These are phyloP conservation scores for Scheffersomyces titani DNA, from an alignment of 1,139 yeast genomes.

Conservation along the genomic window DNA sequence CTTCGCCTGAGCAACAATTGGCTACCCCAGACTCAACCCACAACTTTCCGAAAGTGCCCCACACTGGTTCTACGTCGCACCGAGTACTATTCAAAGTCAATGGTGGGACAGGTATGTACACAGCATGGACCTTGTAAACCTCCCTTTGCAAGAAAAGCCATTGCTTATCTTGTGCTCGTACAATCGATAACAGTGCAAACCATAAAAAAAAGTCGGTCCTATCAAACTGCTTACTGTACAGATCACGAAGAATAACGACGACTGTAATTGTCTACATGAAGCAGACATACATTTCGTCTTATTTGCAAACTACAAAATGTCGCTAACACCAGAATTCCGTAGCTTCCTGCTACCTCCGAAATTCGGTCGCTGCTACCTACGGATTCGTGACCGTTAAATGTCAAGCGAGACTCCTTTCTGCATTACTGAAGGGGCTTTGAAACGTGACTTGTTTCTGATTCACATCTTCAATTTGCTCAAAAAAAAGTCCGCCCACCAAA, in stretches of 20 bases:
- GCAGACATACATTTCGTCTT: not conserved
- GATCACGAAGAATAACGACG: not conserved
- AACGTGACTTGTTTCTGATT: not conserved
- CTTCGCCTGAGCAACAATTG: not conserved
- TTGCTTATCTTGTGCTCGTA: not conserved
- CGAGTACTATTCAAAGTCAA: not conserved
- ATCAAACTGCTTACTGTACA: not conserved
- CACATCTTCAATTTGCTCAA: not conserved
- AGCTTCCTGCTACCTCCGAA: not conserved
- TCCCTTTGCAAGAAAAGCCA: not conserved
- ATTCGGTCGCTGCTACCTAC: not conserved
- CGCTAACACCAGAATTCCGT: not conserved
- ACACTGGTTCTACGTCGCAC: not conserved
- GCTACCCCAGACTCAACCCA: not conserved
- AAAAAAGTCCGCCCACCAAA: not conserved
- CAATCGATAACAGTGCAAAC: not conserved
- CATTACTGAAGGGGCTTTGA: not conserved
- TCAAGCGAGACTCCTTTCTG: constrained; percentile 2
- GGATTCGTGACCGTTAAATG: not conserved
- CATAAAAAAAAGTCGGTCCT: not conserved
- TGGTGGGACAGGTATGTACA: not conserved
- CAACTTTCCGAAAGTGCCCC: not conserved
- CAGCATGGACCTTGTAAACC: not conserved
- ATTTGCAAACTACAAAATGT: not conserved
- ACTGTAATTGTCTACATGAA: not conserved